A percentile compares a stretch with the other conserved stretches of the same genome.
These are phyloP conservation scores for Hysterangium stoloniferum DNA, from an alignment of 768 basidiomycete genomes.

Conservation along the genomic window DNA sequence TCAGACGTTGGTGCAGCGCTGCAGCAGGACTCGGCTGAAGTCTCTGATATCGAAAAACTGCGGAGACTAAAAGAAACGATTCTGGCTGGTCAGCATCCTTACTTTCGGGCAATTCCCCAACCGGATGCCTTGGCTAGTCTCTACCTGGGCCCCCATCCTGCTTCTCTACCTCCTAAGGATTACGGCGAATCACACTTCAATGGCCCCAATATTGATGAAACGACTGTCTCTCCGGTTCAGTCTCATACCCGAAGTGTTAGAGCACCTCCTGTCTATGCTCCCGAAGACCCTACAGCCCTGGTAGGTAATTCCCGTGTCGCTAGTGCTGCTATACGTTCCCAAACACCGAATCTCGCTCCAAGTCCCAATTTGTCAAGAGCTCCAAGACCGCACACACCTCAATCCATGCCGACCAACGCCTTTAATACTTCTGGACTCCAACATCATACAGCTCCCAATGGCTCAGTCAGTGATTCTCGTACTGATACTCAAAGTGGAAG, in stretches of 20 bases:
- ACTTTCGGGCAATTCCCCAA: slow-evolving; percentile 58
- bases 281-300: no score
- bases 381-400: neutral
- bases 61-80: slow-evolving; percentile 70
- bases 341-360: neutral
- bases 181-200: neutral
- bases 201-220: neutral
- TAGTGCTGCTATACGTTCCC: neutral
- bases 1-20: no score
- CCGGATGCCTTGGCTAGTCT: slow-evolving; percentile 56
- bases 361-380: neutral
- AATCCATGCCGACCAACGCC: neutral
- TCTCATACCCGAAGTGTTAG: neutral
- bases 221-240: neutral
- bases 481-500: neutral
- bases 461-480: neutral
- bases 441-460: slow-evolving; percentile 1
- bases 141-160: slow-evolving; percentile 47
- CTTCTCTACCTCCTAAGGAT: slow-evolving; percentile 1
- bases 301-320: neutral
- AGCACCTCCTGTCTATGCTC: neutral
- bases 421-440: neutral
- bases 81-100: slow-evolving; percentile 63
- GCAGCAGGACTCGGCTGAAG: slow-evolving; percentile 1
- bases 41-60: slow-evolving; percentile 58